phyloP scores from a whole-genome alignment of 2,329 filamentous ascomycete species.

The Nemania serpens region DNA sequence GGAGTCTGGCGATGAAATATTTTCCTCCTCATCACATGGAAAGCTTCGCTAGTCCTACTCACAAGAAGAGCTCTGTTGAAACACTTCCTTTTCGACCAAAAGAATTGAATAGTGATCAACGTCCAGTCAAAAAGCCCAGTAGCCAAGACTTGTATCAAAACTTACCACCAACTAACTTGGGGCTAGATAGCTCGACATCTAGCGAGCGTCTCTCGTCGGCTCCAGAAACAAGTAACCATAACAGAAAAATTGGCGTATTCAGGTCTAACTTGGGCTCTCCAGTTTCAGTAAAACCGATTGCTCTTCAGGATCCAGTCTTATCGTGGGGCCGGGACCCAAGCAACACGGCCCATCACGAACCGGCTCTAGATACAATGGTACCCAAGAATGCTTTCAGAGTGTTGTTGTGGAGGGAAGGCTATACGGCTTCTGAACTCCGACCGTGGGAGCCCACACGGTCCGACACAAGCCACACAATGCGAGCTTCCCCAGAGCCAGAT shows the following conservation, averaged over 20 bases:
- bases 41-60: background rate
- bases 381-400: constrained; percentile 83
- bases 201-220: constrained; percentile 47
- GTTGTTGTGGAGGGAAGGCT: constrained; percentile 71
- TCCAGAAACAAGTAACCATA: constrained; percentile 37
- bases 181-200: constrained; percentile 46
- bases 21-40: constrained; percentile 53
- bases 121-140: constrained; percentile 12
- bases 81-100: constrained; percentile 28
- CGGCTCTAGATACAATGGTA: constrained; percentile 69
- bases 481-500: constrained; percentile 46
- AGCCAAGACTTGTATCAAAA: constrained; percentile 30
- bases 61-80: constrained; percentile 26
- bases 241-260: constrained; percentile 65
- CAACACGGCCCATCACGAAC: constrained; percentile 71
- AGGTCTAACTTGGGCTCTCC: constrained; percentile 69
- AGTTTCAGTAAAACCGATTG: constrained; percentile 64
- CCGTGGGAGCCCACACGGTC: constrained; percentile 59
- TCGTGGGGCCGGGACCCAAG: constrained; percentile 76
- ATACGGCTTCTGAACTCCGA: constrained; percentile 58
- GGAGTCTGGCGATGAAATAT: constrained; percentile 62
- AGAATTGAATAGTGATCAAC: constrained; percentile 33
- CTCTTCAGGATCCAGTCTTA: constrained; percentile 68
- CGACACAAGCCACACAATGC: constrained; percentile 43
- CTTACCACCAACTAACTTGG: constrained; percentile 36